Conservation (phyloP, 1,284 basidiomycete species). For the Exobasidium cylindrosporum region DNA sequence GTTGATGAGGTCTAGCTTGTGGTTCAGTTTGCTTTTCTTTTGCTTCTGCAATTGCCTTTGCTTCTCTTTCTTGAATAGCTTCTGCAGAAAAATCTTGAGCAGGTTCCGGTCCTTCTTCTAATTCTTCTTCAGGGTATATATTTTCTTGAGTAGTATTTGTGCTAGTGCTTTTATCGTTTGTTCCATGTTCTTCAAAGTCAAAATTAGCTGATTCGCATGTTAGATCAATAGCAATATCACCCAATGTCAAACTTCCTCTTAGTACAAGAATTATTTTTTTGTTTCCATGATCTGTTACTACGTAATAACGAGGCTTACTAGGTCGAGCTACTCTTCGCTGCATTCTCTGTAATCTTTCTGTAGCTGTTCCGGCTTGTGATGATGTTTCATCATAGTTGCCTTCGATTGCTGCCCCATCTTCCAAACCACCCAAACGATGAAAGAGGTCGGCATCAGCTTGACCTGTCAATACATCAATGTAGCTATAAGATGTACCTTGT, state of each 20-base stretch:
- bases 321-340: constrained; percentile 21
- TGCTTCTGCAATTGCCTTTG: not conserved
- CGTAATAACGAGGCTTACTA: constrained; percentile 42
- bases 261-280: constrained; percentile 42
- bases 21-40: constrained; percentile 8
- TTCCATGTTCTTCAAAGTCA: not conserved
- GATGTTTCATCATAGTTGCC: constrained; percentile 31
- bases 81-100: constrained; percentile 7
- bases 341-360: constrained; percentile 9
- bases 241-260: constrained; percentile 47
- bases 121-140: not conserved
- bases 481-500: constrained; percentile 24
- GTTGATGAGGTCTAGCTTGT: not conserved
- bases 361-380: constrained; percentile 4
- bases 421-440: constrained; percentile 37
- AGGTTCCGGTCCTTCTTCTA: not conserved
- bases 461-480: constrained; percentile 39
- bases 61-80: constrained; percentile 8
- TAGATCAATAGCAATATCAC: constrained; percentile 51
- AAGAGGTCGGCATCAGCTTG: constrained; percentile 44
- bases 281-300: constrained; percentile 44
- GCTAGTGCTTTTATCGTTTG: not conserved
- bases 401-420: constrained; percentile 24
- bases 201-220: constrained; percentile 46
- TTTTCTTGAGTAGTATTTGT: not conserved